Evolutionary conservation across 2,329 filamentous ascomycete genomes (phyloP), one percentile per base, ranked within the genome.

Genomic region (Domatiomyces catenatus): DNA sequence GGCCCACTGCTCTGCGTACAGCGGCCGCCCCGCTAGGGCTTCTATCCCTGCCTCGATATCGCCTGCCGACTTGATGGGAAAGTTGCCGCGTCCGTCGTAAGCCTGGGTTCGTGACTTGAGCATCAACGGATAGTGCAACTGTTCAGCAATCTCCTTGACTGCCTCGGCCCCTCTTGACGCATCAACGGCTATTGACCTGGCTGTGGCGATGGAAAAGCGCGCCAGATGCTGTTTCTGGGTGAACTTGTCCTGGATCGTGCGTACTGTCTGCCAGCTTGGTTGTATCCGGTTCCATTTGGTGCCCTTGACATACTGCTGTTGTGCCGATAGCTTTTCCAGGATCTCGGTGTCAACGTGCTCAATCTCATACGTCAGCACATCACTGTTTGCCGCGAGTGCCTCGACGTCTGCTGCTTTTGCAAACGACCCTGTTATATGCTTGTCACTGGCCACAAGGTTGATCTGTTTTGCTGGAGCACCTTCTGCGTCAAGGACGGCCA

Each of bases 1-100:
- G 10, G 85, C 83, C 78, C 84, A 95, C 66, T 86, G 86, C 70
- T 96, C 90, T 0, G 86, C 89, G 62, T 95, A 96, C 43, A 94
- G 73, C 2, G 81, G 77, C 18, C 86, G 70, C 15, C 76, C 77
- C 43, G 80, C 80, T 47, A 96, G 75, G 1, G 80, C 78, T 52
- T 81, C 69, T 18, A 86, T 70, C 0, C 86, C 88, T n/a, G 72
- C 71, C 19, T 77, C 73, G 52, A 84, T 76, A 54, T 83, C 79
- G 10, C 67, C 68, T 51, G 73, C 69, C 1, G 71, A 74, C 59
- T 74, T 77, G 55, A 86, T 75, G 4, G 76, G 75, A 64, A 75
- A 84, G 64, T 86, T 86, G 39, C 83, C 82, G 66, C 54, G 17
- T 43, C 88, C 88, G 63, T 94, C 88, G 61, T 94, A 94, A 2